These are phyloP conservation scores for Epichloe glyceriae DNA, from an alignment of 2,329 filamentous ascomycete species.

Conservation along the genomic window DNA sequence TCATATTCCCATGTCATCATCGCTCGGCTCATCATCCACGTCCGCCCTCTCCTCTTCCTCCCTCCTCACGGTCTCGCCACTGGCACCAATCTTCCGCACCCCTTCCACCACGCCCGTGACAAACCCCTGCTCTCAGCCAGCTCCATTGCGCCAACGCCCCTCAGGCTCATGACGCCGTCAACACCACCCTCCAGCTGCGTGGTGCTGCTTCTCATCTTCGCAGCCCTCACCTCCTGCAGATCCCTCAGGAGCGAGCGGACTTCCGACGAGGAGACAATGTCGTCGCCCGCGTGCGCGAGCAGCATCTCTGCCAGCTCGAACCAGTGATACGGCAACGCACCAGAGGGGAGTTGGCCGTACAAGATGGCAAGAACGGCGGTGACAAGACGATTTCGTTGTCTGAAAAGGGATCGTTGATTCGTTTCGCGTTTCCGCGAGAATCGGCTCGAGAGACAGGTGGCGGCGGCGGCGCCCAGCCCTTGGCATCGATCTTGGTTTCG, in stretches of 20 bases:
- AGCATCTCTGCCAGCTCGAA: constrained; percentile 80
- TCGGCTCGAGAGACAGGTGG: constrained; percentile 45
- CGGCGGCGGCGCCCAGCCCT: constrained; percentile 66
- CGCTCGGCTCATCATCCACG: constrained; percentile 46
- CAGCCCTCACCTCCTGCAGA: constrained; percentile 73
- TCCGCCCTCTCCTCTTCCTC: constrained; percentile 62
- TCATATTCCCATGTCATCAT: constrained; percentile 38
- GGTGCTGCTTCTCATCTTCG: constrained; percentile 71
- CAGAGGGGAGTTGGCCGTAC: constrained; percentile 56
- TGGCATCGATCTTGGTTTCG: constrained; percentile 60
- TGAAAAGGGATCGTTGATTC: constrained; percentile 14
- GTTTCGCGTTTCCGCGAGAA: constrained; percentile 28
- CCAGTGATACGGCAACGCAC: constrained; percentile 86
- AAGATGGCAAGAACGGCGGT: constrained; percentile 68
- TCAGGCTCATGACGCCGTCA: constrained; percentile 54
- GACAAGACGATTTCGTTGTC: constrained; percentile 30
- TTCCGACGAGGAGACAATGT: constrained; percentile 60
- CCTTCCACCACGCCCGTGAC: constrained; percentile 79
- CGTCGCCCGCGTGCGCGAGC: constrained; percentile 72
- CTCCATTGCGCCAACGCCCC: constrained; percentile 86
- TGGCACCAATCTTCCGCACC: constrained; percentile 69
- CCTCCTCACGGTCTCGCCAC: constrained; percentile 61
- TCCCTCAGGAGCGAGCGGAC: constrained; percentile 67
- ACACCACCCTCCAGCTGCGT: constrained; percentile 57
- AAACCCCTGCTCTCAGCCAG: constrained; percentile 74